Evolutionary conservation across 2,329 filamentous ascomycete genomes (phyloP), one percentile per base, ranked within the genome.

Genomic region (Aspergillus sp.): DNA sequence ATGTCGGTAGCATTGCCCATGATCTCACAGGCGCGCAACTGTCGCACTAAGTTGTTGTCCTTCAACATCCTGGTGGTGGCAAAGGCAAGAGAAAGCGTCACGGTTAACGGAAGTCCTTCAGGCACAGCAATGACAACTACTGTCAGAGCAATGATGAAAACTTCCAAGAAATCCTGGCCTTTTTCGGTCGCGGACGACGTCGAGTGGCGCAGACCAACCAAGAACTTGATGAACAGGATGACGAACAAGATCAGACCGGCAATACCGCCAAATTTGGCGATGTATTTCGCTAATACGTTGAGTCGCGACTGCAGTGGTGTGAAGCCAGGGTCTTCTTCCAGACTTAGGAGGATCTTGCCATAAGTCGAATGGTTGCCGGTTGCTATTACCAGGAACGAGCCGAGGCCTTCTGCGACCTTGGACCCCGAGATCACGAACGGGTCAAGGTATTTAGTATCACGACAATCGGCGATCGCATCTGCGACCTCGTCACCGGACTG

Each of bases 381-480:
- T 2, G 89, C 85, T 0, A 89, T 90, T 51, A 91, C 89, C 53
- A 92, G 73, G 74, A 90, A 92, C 10, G 85, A 86, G 9, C 90
- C 90, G 8, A 90, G 82, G 59, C 90, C 90, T 68, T 91, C 88
- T 0, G 85, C 85, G 17, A 92, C 86, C 63, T 90, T 91, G 1
- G 87, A 87, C 32, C 90, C 90, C 32, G 89, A 91, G 9, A 92
- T 80, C 63, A 92, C 91, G 74, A 92, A 92, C 0, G 90, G 90
- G 67, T 92, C 89, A 32, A 66, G 36, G 1, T 60, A 49, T n/a
- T 58, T 30, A 15, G 19, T 39, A 38, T 60, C 50, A 8, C 17
- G 53, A 13, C 51, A 10, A 13, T 86, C 5, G 84, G 78, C 38
- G 83, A 64, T 72, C 10, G 17, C 47, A 2, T 23, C 10, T 17